Evolutionary conservation across 2,329 filamentous ascomycete species (phyloP).

Genomic region (Stemphylium lycopersici): DNA sequence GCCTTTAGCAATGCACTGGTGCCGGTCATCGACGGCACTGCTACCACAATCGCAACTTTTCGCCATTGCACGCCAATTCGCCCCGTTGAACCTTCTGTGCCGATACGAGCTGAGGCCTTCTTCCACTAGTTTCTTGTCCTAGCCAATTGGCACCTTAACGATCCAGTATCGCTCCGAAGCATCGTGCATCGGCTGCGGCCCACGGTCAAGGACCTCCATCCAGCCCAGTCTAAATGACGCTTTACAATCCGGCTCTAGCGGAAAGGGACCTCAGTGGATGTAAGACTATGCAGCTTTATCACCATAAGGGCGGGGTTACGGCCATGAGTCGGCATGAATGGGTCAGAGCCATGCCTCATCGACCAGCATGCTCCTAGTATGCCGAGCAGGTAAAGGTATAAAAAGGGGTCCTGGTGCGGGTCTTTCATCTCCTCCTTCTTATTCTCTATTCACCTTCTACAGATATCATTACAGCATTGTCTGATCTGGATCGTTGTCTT

Average conservation of each 20-base stretch:
- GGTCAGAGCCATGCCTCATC: conserved; percentile 44
- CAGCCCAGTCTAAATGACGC: conserved; percentile 44
- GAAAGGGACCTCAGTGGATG: conserved; percentile 45
- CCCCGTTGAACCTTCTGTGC: conserved; percentile 36
- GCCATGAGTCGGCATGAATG: conserved; percentile 40
- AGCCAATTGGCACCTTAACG: conserved; percentile 40
- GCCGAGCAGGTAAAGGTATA: conserved; percentile 40
- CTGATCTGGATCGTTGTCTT: conserved; percentile 16
- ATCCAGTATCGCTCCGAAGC: conserved; percentile 34
- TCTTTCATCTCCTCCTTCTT: conserved; percentile 29
- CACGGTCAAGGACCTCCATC: conserved; percentile 37
- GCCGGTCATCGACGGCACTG: conserved; percentile 33
- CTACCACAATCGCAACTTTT: conserved; percentile 33
- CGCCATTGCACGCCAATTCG: conserved; percentile 42
- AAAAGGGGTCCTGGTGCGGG: conserved; percentile 40
- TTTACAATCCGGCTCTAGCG: conserved; percentile 44
- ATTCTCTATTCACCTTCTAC: conserved; percentile 31
- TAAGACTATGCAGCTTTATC: conserved; percentile 50
- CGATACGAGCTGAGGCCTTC: conserved; percentile 38
- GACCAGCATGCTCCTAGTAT: conserved; percentile 30
- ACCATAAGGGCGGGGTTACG: conserved; percentile 47
- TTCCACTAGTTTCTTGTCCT: conserved; percentile 32
- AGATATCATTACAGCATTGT: conserved; percentile 23
- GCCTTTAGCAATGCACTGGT: conserved; percentile 42
- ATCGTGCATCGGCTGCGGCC: conserved; percentile 46